Evolutionary conservation across 2,329 filamentous ascomycete species (phyloP), one percentile per base, ranked within the genome.

Genomic region (Ceratocystiopsis brevicomis): DNA sequence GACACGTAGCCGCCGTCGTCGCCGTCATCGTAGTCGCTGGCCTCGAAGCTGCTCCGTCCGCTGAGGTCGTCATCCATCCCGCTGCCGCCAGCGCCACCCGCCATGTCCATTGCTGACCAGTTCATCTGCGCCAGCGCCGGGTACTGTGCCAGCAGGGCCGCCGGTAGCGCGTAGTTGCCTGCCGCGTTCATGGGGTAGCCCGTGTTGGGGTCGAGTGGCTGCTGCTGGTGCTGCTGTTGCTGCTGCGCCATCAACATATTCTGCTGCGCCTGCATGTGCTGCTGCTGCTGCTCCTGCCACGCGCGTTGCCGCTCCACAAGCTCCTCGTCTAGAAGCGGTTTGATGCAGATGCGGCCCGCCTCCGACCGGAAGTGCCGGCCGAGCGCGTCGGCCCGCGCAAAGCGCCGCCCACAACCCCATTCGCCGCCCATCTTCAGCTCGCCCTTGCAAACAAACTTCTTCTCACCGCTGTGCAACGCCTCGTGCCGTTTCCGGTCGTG

Each of bases 401-500:
- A 98, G 11, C 87, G 75, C 48, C 90, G 74, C 4, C 85, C 85
- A 52, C 90, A 98, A 17, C 90, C 90, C 90, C 90, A 98, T 50
- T 81, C 76, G 6, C 79, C 79, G 39, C 79, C 78, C 2, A 76
- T 76, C 51, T 88, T 87, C 41, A 98, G 74, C 46, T 87, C 82
- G 43, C 90, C 90, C 52, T 85, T 86, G 62, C 90, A 98, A 9
- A 96, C 83, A 57, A 96, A 98, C 57, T 94, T 96, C 73, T 96
- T 98, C 64, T 98, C 90, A 37, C 90, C 90, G 0, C 84, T 92
- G 56, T 98, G 90, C 37, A 98, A 66, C 36, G 88, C 87, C 62
- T 98, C 90, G 60, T 98, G 90, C 36, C 90, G 80, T 62, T 98
- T 98, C 39, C 90, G 80, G 58, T 98, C 90, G 57, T 98, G 90